These are phyloP conservation scores for Ustilago xerochloae DNA, from an alignment of 1,284 basidiomycete genomes.

Conservation along the genomic window DNA sequence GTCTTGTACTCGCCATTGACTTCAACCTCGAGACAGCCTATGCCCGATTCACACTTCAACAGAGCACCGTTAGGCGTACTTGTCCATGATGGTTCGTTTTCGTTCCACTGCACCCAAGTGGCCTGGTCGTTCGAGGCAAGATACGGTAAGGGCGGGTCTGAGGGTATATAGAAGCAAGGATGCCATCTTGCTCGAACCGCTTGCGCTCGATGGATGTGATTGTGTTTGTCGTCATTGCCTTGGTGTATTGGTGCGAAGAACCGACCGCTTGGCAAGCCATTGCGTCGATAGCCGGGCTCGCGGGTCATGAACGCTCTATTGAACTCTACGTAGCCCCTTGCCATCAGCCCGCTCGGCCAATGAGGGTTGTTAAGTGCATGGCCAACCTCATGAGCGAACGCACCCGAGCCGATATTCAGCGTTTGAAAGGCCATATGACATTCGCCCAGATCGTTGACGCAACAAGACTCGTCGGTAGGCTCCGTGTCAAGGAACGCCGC, in stretches of 20 bases:
- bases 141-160: slow-evolving; percentile 40
- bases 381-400: slow-evolving; percentile 49
- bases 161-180: slow-evolving; percentile 38
- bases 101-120: slow-evolving; percentile 28
- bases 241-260: slow-evolving; percentile 29
- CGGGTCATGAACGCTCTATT: slow-evolving; percentile 58
- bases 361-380: slow-evolving; percentile 52
- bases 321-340: slow-evolving; percentile 52
- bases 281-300: slow-evolving; percentile 28
- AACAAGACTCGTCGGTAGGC: slow-evolving; percentile 39
- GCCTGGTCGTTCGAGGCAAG: slow-evolving; percentile 8
- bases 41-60: slow-evolving; percentile 33
- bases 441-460: slow-evolving; percentile 51
- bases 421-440: slow-evolving; percentile 47
- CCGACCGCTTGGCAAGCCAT: slow-evolving; percentile 3
- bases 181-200: slow-evolving; percentile 52
- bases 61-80: slow-evolving; percentile 24
- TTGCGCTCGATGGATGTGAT: slow-evolving; percentile 49
- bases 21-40: slow-evolving; percentile 40
- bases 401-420: slow-evolving; percentile 53
- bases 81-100: slow-evolving; percentile 32
- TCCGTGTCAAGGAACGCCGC: slow-evolving; percentile 39
- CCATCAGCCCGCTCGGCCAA: slow-evolving; percentile 49
- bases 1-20: slow-evolving; percentile 35
- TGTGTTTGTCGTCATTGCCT: slow-evolving; percentile 41